Conservation (phyloP, 768 basidiomycete species). For the Auriscalpium vulgare region DNA sequence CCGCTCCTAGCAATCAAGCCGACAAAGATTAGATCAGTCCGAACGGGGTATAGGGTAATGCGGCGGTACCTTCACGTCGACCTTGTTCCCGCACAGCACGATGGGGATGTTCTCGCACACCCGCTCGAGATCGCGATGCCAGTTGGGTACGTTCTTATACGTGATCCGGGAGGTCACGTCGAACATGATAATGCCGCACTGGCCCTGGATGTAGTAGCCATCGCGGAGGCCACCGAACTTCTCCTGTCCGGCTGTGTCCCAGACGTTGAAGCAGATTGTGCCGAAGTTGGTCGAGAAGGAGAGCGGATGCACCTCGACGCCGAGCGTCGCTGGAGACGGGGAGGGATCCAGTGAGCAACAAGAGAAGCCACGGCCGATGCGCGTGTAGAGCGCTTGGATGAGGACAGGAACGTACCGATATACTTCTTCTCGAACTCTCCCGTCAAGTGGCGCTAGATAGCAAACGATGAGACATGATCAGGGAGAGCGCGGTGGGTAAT, state of each 20-base stretch:
- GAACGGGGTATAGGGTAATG: no score
- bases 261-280: slow-evolving; percentile 98
- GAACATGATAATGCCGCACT: slow-evolving; percentile 99
- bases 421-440: slow-evolving; percentile 99
- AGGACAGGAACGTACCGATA: slow-evolving; percentile 57
- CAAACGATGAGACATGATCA: slow-evolving; percentile 34
- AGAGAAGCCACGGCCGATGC: neutral
- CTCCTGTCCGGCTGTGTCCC: slow-evolving; percentile 99
- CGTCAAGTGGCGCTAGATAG: slow-evolving; percentile 84
- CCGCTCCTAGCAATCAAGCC: slow-evolving; percentile 61
- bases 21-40: slow-evolving; percentile 2
- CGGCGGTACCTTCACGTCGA: slow-evolving; percentile 90
- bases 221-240: slow-evolving; percentile 99
- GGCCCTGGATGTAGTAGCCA: slow-evolving; percentile 95
- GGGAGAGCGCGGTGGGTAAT: slow-evolving; percentile 16
- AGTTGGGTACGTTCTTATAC: slow-evolving; percentile 99
- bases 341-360: slow-evolving; percentile 8
- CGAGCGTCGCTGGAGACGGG: slow-evolving; percentile 75
- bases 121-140: slow-evolving; percentile 99
- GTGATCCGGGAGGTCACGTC: slow-evolving; percentile 99
- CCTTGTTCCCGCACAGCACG: slow-evolving; percentile 99
- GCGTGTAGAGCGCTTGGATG: neutral
- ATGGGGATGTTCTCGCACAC: slow-evolving; percentile 99
- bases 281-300: slow-evolving; percentile 97
- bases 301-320: slow-evolving; percentile 98